Evolutionary conservation across 2,329 filamentous ascomycete genomes (phyloP), one percentile per base, ranked within the genome.

Genomic region (Aspergillus candidus): DNA sequence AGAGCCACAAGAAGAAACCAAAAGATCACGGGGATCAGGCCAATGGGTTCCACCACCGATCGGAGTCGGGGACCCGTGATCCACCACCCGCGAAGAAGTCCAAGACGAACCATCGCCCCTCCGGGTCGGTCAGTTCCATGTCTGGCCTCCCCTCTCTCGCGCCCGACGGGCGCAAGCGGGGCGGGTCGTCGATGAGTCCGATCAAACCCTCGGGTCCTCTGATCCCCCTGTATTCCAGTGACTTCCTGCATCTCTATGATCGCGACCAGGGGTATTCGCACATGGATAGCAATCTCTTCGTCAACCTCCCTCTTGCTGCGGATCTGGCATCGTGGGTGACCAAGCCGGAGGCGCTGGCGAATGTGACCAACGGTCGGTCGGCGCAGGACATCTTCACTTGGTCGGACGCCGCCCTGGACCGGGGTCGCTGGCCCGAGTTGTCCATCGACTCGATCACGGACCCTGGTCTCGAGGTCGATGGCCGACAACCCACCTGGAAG

Each of bases 1-100:
- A 95, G 65, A 84, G 78, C 62, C 85, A 89, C 61, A 95, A 90
- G 73, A 96, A 94, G 74, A 94, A 90, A 68, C 67, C 78, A 32
- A 94, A 89, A 62, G 86, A 89, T 22, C 50, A 43, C 29, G 47
- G 44, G 27, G 51, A 60, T 27, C 58, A 63, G 36, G 47, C 56
- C 35, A 62, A 61, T 38, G 85, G 85, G 40, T 81, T 79, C 40
- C 71, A 73, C 34, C 72, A 77, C 44, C 76, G 79, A 48, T 72
- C 75, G 46, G 83, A 86, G 41, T 76, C 76, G 29, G 65, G 67
- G 27, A 62, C 68, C 43, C 69, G 64, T n/a, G 65, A 67, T 37
- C 62, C 61, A 40, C 81, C 82, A 35, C 79, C 84, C 2, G 65
- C 80, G 32, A 96, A 95, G 67, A 89, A 88, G 58, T 64, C 83